Evolutionary conservation across 176 grass and related monocot genomes (phyloP).

Genomic region (Eragrostis curvula): DNA sequence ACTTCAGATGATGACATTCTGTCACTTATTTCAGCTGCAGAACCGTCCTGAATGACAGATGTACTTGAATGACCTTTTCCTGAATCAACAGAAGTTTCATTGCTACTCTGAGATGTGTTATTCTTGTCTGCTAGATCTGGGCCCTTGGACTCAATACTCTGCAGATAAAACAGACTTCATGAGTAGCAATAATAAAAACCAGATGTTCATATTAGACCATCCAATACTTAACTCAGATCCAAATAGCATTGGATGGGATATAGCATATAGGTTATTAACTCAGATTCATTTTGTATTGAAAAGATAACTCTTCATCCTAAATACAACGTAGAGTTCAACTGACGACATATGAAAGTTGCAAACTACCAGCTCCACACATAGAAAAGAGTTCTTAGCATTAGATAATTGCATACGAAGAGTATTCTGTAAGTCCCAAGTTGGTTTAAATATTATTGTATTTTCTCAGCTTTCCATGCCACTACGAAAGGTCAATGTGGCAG

Average conservation of each 20-base stretch:
- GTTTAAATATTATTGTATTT: conserved; percentile 4
- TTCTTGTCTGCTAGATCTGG: conserved; percentile 37
- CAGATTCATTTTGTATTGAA: background rate
- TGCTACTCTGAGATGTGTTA: conserved; percentile 50
- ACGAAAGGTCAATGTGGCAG: conserved; percentile 15
- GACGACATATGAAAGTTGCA: background rate
- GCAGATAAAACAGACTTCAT: conserved; percentile 18
- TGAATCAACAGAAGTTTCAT: conserved; percentile 54
- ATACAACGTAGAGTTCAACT: background rate
- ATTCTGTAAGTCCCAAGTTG: conserved; percentile 13
- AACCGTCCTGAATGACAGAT: conserved; percentile 37
- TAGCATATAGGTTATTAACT: background rate
- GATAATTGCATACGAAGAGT: conserved; percentile 38
- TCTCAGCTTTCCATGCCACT: conserved; percentile 17
- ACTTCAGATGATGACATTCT: conserved; percentile 48
- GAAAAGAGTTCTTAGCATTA: conserved; percentile 36
- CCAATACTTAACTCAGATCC: conserved; percentile 13
- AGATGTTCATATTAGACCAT: conserved; percentile 15
- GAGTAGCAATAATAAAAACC: conserved; percentile 39
- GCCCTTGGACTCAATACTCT: conserved; percentile 53
- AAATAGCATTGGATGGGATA: conserved; percentile 3
- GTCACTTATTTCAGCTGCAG: conserved; percentile 41
- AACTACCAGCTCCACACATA: background rate
- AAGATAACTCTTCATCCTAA: background rate
- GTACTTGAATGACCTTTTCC: conserved; percentile 49